A percentile compares a stretch with the other conserved stretches of the same genome.
Evolutionary conservation across 1,284 basidiomycete genomes (phyloP).

Genomic region (Fomitopsis betulina): DNA sequence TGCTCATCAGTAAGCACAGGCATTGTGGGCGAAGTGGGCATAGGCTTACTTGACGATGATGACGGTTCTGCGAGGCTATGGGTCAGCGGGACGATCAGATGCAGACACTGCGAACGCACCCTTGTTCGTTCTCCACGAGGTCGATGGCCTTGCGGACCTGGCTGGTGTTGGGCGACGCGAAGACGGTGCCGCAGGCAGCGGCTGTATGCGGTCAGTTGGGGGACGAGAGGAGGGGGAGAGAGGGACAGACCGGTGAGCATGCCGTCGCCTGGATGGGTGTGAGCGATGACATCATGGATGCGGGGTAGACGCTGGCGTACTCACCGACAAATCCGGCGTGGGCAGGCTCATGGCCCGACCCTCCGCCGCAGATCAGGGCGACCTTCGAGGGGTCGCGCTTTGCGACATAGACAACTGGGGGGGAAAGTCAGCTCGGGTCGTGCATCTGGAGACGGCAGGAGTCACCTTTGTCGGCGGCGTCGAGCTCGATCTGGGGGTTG

Average conservation of each 20-base stretch:
- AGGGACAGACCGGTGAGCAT: constrained; percentile 63
- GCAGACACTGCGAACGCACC: constrained; percentile 38
- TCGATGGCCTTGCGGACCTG: constrained; percentile 82
- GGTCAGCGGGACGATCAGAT: neutral
- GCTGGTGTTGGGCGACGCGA: constrained; percentile 82
- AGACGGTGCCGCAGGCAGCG: constrained; percentile 84
- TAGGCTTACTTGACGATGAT: constrained; percentile 77
- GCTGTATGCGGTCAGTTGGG: constrained; percentile 34
- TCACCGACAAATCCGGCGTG: constrained; percentile 79
- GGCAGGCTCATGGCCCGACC: constrained; percentile 88
- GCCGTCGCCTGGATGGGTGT: constrained; percentile 52
- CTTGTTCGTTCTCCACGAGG: constrained; percentile 72
- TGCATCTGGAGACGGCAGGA: neutral
- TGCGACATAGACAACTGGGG: constrained; percentile 58
- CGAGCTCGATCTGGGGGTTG: constrained; percentile 69
- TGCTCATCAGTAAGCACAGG: neutral
- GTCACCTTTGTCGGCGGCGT: constrained; percentile 61
- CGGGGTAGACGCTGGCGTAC: constrained; percentile 6
- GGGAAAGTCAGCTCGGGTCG: neutral
- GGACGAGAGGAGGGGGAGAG: neutral
- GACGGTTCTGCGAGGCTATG: constrained; percentile 48
- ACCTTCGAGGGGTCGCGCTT: constrained; percentile 63
- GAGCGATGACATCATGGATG: neutral
- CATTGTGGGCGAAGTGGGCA: neutral
- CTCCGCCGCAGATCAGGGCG: constrained; percentile 84